Percentiles rank a stretch among this genome's conserved stretches.
These are phyloP conservation scores for Aspergillus sp. DNA, from an alignment of 2,329 filamentous ascomycete genomes.

Conservation along the genomic window DNA sequence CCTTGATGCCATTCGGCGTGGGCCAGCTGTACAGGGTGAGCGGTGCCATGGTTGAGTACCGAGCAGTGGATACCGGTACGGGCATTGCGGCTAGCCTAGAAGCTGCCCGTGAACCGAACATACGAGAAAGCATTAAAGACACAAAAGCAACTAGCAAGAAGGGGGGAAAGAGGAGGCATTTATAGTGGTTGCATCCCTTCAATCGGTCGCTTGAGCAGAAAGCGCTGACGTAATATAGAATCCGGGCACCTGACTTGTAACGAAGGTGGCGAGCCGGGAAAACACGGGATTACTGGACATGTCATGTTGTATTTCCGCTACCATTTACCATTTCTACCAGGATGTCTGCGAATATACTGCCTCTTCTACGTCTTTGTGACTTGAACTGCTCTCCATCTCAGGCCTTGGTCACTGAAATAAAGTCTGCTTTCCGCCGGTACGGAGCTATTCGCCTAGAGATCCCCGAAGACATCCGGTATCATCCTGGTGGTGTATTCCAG, in stretches of 20 bases:
- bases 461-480: not conserved
- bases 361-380: not conserved
- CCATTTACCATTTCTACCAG: not conserved
- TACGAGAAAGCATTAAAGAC: not conserved
- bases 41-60: not conserved
- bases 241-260: no score
- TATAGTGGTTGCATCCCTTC: no score
- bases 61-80: not conserved
- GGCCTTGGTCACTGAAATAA: not conserved
- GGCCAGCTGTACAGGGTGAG: constrained; percentile 32
- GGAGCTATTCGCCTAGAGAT: not conserved
- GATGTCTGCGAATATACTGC: not conserved
- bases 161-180: no score
- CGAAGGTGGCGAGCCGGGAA: no score
- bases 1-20: constrained; percentile 38
- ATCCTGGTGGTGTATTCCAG: not conserved
- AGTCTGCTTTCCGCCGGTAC: not conserved
- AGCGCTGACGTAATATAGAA: no score
- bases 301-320: no score
- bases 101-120: not conserved
- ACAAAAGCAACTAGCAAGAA: no score
- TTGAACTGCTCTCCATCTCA: not conserved
- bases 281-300: no score
- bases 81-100: not conserved
- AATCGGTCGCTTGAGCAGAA: no score